Evolutionary conservation across 2,329 filamentous ascomycete species (phyloP).

Genomic region (Chalaropsis ovoidea): DNA sequence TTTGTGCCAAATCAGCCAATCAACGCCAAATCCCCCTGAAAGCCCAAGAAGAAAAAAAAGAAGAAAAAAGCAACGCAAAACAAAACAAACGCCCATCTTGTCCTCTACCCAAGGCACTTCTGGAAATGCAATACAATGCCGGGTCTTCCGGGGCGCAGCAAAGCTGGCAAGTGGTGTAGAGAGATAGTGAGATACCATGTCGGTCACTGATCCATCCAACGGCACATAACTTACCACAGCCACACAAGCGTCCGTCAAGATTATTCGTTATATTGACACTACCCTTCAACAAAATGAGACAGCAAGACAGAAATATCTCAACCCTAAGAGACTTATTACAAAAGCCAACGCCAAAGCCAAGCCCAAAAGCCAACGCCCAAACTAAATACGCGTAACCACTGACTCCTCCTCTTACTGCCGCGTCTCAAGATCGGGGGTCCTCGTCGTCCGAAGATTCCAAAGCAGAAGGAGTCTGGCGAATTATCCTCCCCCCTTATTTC

Average conservation of each 20-base stretch:
- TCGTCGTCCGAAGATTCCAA: too few relatives aligned
- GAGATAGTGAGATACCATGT: too few relatives aligned
- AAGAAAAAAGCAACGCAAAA: not conserved
- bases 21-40: constrained; percentile 8
- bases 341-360: not conserved
- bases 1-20: not conserved
- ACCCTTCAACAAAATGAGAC: not conserved
- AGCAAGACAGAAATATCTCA: not conserved
- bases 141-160: constrained; percentile 6
- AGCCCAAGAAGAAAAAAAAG: not conserved
- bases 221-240: not conserved
- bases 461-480: too few relatives aligned
- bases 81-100: not conserved
- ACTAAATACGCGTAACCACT: too few relatives aligned
- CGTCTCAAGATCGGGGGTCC: not conserved
- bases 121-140: not conserved
- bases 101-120: not conserved
- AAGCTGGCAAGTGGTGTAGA: not conserved
- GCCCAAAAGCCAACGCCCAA: not conserved
- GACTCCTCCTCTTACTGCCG: not conserved
- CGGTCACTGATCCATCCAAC: not conserved
- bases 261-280: not conserved
- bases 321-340: not conserved
- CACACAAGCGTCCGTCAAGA: not conserved
- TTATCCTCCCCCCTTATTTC: too few relatives aligned